Evolutionary conservation across 2,329 filamentous ascomycete species (phyloP).

Genomic region (Cylindrodendrum hubeiense): DNA sequence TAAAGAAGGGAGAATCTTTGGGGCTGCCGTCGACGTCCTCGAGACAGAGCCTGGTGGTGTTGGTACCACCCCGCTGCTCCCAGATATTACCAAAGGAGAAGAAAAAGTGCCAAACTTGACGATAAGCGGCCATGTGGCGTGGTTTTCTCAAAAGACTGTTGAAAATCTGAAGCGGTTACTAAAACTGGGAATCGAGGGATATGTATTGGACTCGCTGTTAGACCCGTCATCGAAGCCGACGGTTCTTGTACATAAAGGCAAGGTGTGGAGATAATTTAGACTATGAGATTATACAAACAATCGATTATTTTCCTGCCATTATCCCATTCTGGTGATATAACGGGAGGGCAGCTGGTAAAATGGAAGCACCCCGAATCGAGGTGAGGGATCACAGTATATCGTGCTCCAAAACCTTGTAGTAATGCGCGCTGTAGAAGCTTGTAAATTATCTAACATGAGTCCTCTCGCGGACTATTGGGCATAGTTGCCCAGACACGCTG

Average conservation of each 20-base stretch:
- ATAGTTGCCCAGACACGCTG: too few species aligned
- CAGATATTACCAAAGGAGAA: slow-evolving; percentile 5
- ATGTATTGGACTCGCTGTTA: not conserved
- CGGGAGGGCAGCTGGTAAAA: too few species aligned
- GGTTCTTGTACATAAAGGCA: slow-evolving; percentile 1
- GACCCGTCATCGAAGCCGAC: not conserved
- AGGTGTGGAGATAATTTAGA: not conserved
- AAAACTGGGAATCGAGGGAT: slow-evolving; percentile 12
- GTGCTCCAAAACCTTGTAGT: too few species aligned
- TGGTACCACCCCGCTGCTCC: slow-evolving; percentile 11
- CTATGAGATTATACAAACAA: too few species aligned
- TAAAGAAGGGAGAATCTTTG: slow-evolving; percentile 2
- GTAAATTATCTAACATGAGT: too few species aligned
- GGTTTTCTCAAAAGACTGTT: slow-evolving; percentile 15
- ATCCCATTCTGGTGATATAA: too few species aligned
- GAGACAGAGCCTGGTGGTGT: slow-evolving; percentile 48
- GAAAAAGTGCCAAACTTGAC: slow-evolving; percentile 8
- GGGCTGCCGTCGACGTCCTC: slow-evolving; percentile 32
- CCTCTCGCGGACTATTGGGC: too few species aligned
- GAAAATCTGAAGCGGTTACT: slow-evolving; percentile 1
- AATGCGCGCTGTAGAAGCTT: too few species aligned
- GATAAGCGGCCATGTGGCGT: slow-evolving; percentile 7
- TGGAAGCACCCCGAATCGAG: too few species aligned
- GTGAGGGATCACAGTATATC: too few species aligned
- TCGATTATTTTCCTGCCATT: too few species aligned